Base-by-base conservation (phyloP, 352 stramenopile species). In the Discostella stelligera region DNA sequence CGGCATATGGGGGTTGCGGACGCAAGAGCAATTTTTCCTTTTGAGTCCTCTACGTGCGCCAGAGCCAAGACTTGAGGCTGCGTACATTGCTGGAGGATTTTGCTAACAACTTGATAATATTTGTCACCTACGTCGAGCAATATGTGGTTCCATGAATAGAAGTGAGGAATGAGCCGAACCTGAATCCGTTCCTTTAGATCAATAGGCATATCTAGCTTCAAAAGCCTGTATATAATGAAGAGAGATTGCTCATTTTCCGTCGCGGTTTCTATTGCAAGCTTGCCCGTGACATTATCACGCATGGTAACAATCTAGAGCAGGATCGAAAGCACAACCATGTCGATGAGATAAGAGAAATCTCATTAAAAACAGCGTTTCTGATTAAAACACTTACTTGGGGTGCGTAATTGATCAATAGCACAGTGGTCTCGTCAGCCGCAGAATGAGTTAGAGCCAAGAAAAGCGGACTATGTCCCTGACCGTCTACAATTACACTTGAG, bases 101-200 rank as follows among this genome's bases (percentile, higher is more conserved):
- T 93, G 18, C 78, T 90, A 6, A 93, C 83, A 71, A 93, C 88
- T 71, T 91, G 86, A 65, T 91, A 86, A 63, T 93, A 93, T 49
- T 85, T 71, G 52, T 93, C 88, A 14, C 85, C 80, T 10, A 81
- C 84, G 64, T 90, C 84, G 2, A 86, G 65, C 53, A 93, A 81
- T 53, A 93, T 79, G 69, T 93, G 86, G 70, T 93, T 93, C 88
- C 88, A 93, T 20, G 88, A 93, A 55, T 88, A 93, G 21, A 81
- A 83, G 70, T 93, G 88, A 58, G 86, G 83, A 48, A 90, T 77
- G 11, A 93, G 75, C 25, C 86, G 79, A 50, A 88, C 86, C 44
- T 89, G 66, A 20, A 93, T 75, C 62, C 89, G 91, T 68, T 93
- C 88, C 32, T 89, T 89, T 3, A 90, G 70, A 79, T 93, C 80